Conservation (phyloP, 352 stramenopile species). For the Globisporangium apiculatum region DNA sequence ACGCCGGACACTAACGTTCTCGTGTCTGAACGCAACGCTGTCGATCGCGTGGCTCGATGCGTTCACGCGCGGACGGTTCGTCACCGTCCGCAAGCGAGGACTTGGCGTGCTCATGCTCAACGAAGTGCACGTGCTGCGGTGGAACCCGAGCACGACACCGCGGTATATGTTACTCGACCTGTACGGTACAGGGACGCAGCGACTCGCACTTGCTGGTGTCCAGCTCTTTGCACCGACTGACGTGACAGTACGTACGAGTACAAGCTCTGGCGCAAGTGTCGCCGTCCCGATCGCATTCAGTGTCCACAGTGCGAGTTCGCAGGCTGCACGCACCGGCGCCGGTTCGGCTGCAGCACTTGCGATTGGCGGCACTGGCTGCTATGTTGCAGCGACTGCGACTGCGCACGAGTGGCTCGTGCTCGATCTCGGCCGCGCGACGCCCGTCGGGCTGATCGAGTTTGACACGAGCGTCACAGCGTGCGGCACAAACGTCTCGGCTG, state of each 20-base stretch:
- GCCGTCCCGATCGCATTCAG: conserved; percentile 34
- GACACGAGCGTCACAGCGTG: conserved; percentile 33
- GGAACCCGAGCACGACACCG: conserved; percentile 43
- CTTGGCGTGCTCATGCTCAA: conserved; percentile 50
- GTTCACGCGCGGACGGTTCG: conserved; percentile 38
- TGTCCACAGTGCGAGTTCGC: conserved; percentile 63
- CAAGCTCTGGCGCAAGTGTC: conserved; percentile 12
- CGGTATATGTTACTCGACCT: conserved; percentile 47
- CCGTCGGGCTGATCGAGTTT: conserved; percentile 49
- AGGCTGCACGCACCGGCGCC: conserved; percentile 21
- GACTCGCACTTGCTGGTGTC: conserved; percentile 35
- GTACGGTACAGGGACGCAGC: conserved; percentile 24
- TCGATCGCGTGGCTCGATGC: conserved; percentile 29
- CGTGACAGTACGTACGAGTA: background rate
- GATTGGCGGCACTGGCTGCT: conserved; percentile 28
- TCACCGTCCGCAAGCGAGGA: conserved; percentile 35
- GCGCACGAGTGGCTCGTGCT: conserved; percentile 70
- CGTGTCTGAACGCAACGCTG: conserved; percentile 27
- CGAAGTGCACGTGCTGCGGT: conserved; percentile 52
- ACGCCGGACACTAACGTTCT: conserved; percentile 30
- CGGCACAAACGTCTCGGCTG: conserved; percentile 18
- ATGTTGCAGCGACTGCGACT: conserved; percentile 26
- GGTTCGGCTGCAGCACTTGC: conserved; percentile 32
- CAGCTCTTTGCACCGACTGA: conserved; percentile 42
- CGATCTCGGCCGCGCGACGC: conserved; percentile 29